Base-by-base conservation (phyloP, 345 rosid species). In the Aegle marmelos region DNA sequence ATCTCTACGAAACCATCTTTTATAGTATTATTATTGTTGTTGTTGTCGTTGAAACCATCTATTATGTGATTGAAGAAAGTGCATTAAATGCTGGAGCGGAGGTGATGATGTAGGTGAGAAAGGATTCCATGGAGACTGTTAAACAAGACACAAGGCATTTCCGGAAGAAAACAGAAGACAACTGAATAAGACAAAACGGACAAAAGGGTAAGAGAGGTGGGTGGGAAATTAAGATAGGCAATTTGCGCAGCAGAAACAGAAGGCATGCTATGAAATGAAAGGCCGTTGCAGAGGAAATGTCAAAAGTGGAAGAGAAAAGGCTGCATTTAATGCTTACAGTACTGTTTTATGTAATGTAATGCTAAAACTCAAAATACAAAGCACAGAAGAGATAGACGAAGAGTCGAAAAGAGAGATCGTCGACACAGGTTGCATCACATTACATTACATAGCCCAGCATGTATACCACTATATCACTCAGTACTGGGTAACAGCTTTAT, bases 211-310 rank as follows among this genome's bases (percentile, higher is more conserved):
- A 28, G 84, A 61, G 83, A 54, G 83, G 80, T 69, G 81, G 87
- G 80, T 82, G 85, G 9, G 74, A 58, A 68, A 68, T 34, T 16
- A 28, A 79, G 57, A 53, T 19, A 41, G 13, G 48, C 60, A 59
- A 59, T 16, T 62, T 62, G 36, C 30, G 37, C 67, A 17, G 37
- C 57, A 53, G 33, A 28, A 62, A 54, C 73, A 75, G 63, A 73
- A 79, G 28, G 81, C 86, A 85, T 63, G 82, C 82, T 76, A 74
- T 62, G 82, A 83, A 78, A 74, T 62, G 81, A 83, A 78, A 79
- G 83, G 82, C 81, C 78, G 82, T 80, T 82, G 84, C 85, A 79
- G 89, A 76, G 81, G 75, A 87, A 78, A 73, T 81, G 85, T 81
- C 86, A 81, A 61, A 21, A 24, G 28, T 14, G 72, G 57, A 67